Base-by-base conservation (phyloP, 495 filamentous ascomycete genomes). In the Aspergillus ellipticus region DNA sequence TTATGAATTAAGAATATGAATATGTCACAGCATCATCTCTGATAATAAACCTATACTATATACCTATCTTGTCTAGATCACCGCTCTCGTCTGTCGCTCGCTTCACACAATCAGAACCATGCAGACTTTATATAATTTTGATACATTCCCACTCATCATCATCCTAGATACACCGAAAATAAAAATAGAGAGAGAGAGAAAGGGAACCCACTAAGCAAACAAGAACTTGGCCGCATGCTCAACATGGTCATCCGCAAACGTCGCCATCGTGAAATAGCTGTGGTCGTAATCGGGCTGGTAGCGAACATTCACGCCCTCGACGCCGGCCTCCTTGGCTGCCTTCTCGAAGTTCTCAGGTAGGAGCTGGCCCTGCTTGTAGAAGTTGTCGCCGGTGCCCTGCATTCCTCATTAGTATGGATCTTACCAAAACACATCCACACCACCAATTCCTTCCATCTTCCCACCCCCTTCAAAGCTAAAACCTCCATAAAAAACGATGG, bases 241-340 rank as follows among this genome's bases (percentile, higher is more conserved):
- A 49, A 98, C 79, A 78, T 98, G 94, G 59, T 97, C 92, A 61
- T 87, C 86, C 47, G 88, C 80, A 72, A 98, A 98, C 10, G 78
- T 83, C 26, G 93, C 83, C 76, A 98, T 93, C 63, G 94, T 96
- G 72, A 81, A 97, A 69, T 98, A 98, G 51, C 90, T 95, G 70
- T 97, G 94, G 71, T 98, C 95, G 67, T 98, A 98, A 49, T 84
- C 92, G 66, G 90, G 65, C 74, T 96, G 93, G 77, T 92, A 94
- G 63, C 94, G 79, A 57, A 97, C 67, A 45, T 82, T 81, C 21
- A 87, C 81, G 37, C 84, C 82, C 46, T 76, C 69, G 42, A 89
- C 79, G 0, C 88, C 90, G 6, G 80, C 78, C 59, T 87, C 85
- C 67, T 85, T 82, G 17, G 85, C 92, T 6, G 88, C 92, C 66